A percentile compares a stretch with the other conserved stretches of the same genome.
Conservation (phyloP, 306 rosid species). For the Rosa persica region DNA sequence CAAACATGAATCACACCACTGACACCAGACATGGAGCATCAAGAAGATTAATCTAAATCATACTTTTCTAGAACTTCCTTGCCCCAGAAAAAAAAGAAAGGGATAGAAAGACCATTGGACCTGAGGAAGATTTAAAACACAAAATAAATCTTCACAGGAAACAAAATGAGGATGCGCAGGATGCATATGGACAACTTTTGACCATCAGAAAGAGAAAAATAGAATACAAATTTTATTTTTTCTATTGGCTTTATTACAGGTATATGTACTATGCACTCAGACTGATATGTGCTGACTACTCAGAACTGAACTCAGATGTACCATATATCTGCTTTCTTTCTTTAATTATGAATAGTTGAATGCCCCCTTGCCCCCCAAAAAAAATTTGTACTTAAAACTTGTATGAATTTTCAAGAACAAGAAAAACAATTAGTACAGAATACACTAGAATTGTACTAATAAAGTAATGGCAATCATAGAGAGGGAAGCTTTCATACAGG, state of each 20-base stretch:
- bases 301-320: background rate
- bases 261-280: background rate
- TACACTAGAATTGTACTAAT: background rate
- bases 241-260: background rate
- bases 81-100: background rate
- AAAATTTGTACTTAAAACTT: background rate
- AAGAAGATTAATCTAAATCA: constrained; percentile 10
- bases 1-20: constrained; percentile 34
- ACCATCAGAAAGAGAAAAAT: background rate
- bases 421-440: background rate
- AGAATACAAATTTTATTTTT: background rate
- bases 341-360: background rate
- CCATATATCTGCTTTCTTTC: background rate
- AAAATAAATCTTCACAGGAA: background rate
- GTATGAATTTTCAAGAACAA: background rate
- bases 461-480: background rate
- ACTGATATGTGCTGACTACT: background rate
- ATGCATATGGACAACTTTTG: constrained; percentile 7
- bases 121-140: background rate
- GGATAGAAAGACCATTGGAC: background rate
- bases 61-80: background rate
- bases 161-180: constrained; percentile 1
- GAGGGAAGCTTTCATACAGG: background rate
- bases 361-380: background rate
- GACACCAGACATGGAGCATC: constrained; percentile 33